Percentiles rank a stretch among this genome's conserved stretches.
phyloP scores from a whole-genome alignment of 495 filamentous ascomycete genomes.

The Cudoniella acicularis region DNA sequence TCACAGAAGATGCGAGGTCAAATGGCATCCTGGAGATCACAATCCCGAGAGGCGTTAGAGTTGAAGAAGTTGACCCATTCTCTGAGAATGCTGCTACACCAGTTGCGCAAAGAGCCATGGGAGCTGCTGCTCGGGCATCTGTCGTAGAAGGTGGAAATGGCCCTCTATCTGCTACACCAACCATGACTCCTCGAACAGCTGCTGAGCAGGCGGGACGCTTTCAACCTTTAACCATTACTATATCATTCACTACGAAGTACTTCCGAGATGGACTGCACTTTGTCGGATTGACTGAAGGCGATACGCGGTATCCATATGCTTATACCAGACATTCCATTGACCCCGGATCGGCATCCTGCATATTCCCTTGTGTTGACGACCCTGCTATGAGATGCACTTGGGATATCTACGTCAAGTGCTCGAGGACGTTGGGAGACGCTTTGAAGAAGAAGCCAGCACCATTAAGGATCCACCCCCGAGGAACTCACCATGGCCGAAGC shows the following conservation, averaged over 20 bases:
- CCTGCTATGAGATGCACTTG: conserved; percentile 72
- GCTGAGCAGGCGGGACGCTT: conserved; percentile 25
- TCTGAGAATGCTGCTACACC: conserved; percentile 48
- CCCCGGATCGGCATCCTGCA: conserved; percentile 73
- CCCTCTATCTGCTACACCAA: conserved; percentile 1
- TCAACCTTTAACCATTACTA: conserved; percentile 37
- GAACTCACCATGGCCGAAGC: conserved; percentile 16
- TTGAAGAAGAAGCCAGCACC: conserved; percentile 38
- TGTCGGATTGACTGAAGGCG: conserved; percentile 74
- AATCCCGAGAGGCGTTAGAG: conserved; percentile 61
- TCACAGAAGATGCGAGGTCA: conserved; percentile 51
- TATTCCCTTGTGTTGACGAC: conserved; percentile 93
- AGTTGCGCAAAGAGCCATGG: conserved; percentile 16
- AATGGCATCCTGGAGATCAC: conserved; percentile 58
- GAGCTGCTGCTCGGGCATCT: conserved; percentile 11
- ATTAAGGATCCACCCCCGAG: not conserved
- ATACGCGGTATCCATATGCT: conserved; percentile 80
- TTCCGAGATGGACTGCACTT: conserved; percentile 87
- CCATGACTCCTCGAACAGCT: conserved; percentile 17
- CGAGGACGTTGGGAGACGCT: conserved; percentile 81
- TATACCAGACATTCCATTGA: conserved; percentile 79
- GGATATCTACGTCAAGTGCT: conserved; percentile 82
- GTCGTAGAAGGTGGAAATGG: conserved; percentile 18
- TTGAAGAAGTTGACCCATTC: conserved; percentile 59
- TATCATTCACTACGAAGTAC: conserved; percentile 71